Base-by-base conservation (phyloP, 495 filamentous ascomycete species). In the Penicillium macrosclerotiorum region DNA sequence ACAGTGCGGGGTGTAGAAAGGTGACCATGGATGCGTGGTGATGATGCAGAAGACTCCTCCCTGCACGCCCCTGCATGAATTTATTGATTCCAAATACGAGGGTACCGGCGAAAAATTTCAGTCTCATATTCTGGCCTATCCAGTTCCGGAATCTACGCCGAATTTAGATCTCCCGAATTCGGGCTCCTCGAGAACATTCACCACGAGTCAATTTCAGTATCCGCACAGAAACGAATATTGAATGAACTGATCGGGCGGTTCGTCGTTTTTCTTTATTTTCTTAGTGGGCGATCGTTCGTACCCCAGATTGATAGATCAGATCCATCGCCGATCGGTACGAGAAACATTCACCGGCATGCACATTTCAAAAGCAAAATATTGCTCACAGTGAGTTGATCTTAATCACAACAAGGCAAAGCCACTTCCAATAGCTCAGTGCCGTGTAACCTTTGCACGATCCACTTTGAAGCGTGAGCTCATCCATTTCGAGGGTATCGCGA, bases 21-120 rank as follows among this genome's bases (percentile, higher is more conserved):
- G n/a, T 34, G 27, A 19, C 3, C 19, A 20, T 31, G 41, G 16
- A 43, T 8, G 9, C 23, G 23, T 5, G 29, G 29, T 24, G 31
- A 30, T 38, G 42, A 25, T 25, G 37, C 36, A 51, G 42, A 25
- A 45, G 42, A 23, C 13, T 26, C 9, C n/a, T 36, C 19, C 34
- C 45, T 49, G 37, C 45, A 41, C 13, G 8, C 37, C 27, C 37
- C 37, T 45, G 42, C 36, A 51, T 40, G 37, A 8, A 14, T 25
- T 51, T 42, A 32, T 45, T 41, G 42, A 41, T 51, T 51, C 13
- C 24, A 36, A 41, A 16, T 51, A 9, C 13, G 12, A 4, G 22
- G 3, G 3, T 14, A 8, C 14, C 13, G 8, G 9, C 31, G 31
- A 17, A 17, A n/a, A n/a, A n/a, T n/a, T n/a, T n/a, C n/a, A 41